These are phyloP conservation scores for Fusarium sp. DNA, from an alignment of 2,329 filamentous ascomycete genomes.

Conservation along the genomic window DNA sequence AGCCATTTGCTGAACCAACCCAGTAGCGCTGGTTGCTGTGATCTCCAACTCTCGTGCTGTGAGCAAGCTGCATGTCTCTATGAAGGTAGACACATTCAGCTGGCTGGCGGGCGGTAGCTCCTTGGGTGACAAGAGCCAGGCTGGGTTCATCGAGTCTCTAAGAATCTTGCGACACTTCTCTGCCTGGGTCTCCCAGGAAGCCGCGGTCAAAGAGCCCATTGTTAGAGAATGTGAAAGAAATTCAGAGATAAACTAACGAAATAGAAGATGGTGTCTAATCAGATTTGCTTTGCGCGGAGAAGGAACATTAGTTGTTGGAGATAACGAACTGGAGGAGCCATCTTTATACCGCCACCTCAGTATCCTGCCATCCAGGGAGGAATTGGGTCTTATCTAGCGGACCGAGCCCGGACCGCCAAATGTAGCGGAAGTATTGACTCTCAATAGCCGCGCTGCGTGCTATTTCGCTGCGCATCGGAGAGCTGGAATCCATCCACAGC, in stretches of 20 bases:
- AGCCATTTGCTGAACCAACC: neutral
- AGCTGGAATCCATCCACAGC: neutral
- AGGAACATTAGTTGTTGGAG: neutral
- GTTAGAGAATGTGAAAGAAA: neutral
- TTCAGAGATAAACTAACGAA: neutral
- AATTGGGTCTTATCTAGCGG: neutral
- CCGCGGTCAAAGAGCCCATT: neutral
- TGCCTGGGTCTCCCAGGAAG: slow-evolving; percentile 8
- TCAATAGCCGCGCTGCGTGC: neutral
- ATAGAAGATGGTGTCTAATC: neutral
- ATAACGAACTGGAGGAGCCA: neutral
- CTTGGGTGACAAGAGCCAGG: slow-evolving; percentile 6
- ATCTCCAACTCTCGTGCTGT: neutral
- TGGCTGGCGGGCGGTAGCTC: slow-evolving; percentile 1
- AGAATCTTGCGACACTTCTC: slow-evolving; percentile 15
- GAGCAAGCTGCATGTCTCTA: neutral
- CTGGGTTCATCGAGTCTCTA: slow-evolving; percentile 3
- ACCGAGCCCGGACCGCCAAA: neutral
- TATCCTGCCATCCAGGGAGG: neutral
- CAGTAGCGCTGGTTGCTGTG: neutral
- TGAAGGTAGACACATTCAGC: neutral
- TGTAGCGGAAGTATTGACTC: neutral
- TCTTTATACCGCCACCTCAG: neutral
- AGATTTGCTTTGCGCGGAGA: neutral
- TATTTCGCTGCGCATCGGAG: neutral